Conservation (phyloP, 345 rosid genomes). For the Excoecaria agallocha region DNA sequence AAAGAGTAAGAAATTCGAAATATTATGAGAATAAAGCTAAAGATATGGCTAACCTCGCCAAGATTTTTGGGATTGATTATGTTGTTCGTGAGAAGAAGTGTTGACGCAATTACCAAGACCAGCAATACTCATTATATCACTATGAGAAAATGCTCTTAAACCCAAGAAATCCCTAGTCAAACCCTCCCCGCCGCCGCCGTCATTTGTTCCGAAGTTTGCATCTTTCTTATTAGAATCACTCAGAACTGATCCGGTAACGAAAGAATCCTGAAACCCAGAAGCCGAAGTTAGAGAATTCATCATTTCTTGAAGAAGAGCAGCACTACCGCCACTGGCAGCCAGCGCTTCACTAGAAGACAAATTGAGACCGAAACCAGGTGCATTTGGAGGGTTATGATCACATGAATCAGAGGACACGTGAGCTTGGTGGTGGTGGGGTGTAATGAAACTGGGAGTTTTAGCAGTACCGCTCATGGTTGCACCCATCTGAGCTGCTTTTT, state of each 20-base stretch:
- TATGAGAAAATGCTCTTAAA: constrained; percentile 62
- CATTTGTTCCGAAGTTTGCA: constrained; percentile 12
- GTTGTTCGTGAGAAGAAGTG: constrained; percentile 35
- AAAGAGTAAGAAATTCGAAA: constrained; percentile 1
- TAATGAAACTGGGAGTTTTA: constrained; percentile 13
- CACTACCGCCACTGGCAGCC: not conserved
- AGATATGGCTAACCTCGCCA: constrained; percentile 52
- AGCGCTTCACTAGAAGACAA: constrained; percentile 44
- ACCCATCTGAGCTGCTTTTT: constrained; percentile 86
- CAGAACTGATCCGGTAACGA: constrained; percentile 43
- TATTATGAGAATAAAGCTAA: not conserved
- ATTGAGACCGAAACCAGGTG: constrained; percentile 42
- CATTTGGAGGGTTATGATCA: not conserved
- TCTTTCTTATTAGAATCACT: constrained; percentile 32
- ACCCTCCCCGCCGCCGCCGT: constrained; percentile 33
- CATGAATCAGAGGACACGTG: constrained; percentile 34
- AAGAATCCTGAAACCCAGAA: constrained; percentile 45
- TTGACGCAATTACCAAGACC: constrained; percentile 60
- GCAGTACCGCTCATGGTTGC: constrained; percentile 40
- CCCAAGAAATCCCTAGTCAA: constrained; percentile 91
- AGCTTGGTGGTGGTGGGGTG: constrained; percentile 39
- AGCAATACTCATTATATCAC: constrained; percentile 64
- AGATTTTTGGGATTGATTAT: constrained; percentile 43
- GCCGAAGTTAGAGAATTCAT: constrained; percentile 39
- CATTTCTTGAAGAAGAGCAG: constrained; percentile 50